Percentiles rank a stretch among this genome's conserved stretches.
phyloP scores from a whole-genome alignment of 2,329 filamentous ascomycete genomes.

The Exophiala oligosperma region DNA sequence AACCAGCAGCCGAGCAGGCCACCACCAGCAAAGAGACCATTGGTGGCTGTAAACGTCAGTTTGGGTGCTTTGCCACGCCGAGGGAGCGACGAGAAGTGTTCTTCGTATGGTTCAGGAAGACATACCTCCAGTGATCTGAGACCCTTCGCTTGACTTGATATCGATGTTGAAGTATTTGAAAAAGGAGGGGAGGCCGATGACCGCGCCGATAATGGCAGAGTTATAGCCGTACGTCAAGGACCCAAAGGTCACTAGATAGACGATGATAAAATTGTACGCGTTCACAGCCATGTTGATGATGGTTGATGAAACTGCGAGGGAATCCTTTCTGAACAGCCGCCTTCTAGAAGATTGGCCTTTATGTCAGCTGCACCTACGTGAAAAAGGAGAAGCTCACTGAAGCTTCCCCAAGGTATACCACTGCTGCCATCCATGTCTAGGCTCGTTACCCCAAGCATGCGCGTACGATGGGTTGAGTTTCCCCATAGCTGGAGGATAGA shows the following conservation, averaged over 20 bases:
- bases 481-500: background rate
- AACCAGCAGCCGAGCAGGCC: constrained; percentile 19
- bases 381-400: background rate
- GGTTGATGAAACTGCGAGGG: background rate
- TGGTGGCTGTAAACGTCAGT: constrained; percentile 16
- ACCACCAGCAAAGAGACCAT: constrained; percentile 23
- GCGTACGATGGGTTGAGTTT: background rate
- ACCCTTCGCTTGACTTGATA: constrained; percentile 13
- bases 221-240: constrained; percentile 27
- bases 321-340: background rate
- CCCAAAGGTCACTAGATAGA: constrained; percentile 23
- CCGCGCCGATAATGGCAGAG: constrained; percentile 23
- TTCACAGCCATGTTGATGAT: constrained; percentile 1
- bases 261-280: constrained; percentile 21
- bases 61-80: background rate
- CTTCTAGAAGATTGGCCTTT: background rate
- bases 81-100: background rate
- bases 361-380: background rate
- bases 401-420: background rate
- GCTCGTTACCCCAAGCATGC: background rate
- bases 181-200: constrained; percentile 23
- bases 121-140: constrained; percentile 18
- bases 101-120: background rate
- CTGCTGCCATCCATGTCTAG: background rate
- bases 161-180: constrained; percentile 46